Evolutionary conservation across 768 basidiomycete species (phyloP), one percentile per base, ranked within the genome.

Genomic region (Clathrus columnatus): DNA sequence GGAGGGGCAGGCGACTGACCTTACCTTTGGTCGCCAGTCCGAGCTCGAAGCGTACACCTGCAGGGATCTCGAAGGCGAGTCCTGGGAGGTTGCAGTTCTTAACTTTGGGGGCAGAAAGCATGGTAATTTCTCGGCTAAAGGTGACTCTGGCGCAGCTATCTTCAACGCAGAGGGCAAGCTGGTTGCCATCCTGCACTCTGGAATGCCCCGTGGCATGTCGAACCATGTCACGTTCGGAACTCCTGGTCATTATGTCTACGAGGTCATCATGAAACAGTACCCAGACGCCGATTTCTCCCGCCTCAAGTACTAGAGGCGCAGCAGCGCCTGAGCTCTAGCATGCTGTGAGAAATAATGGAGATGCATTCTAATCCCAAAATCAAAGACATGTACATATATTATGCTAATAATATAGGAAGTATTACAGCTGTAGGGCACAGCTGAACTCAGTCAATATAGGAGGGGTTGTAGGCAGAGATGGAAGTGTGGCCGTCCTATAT

Each of bases 161-260:
- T 59, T 60, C 51, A 59, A 59, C 32, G 58, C 36, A 2, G 59
- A 59, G 41, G 58, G 58, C 7, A 44, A 54, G 28, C 14, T 54
- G n/a, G 59, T 59, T 41, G 60, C 59, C 59, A 16, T 60, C 30
- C 51, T 56, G 7, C 54, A 56, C 30, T 56, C 54, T 10, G 54
- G 54, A 8, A 54, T 56, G 54, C 54, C 54, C 11, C 8, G 51
- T 17, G 50, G 54, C 50, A 18, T 56, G 26, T 30, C n/a, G n/a
- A 56, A 27, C 51, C 58, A 59, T 29, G 60, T 59, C 58, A 59
- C 60, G 14, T 59, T 55, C 41, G 60, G 51, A 16, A 59, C 59
- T 7, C 59, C 59, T 46, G 57, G 10, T 48, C 57, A 58, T 44
- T 58, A 10, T 32, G 57, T 58, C 17, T 5, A 11, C 57, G 30